Percentiles rank a stretch among this genome's conserved stretches.
These are phyloP conservation scores for Chondrus crispus DNA, from an alignment of 23 red algal species.

Conservation along the genomic window DNA sequence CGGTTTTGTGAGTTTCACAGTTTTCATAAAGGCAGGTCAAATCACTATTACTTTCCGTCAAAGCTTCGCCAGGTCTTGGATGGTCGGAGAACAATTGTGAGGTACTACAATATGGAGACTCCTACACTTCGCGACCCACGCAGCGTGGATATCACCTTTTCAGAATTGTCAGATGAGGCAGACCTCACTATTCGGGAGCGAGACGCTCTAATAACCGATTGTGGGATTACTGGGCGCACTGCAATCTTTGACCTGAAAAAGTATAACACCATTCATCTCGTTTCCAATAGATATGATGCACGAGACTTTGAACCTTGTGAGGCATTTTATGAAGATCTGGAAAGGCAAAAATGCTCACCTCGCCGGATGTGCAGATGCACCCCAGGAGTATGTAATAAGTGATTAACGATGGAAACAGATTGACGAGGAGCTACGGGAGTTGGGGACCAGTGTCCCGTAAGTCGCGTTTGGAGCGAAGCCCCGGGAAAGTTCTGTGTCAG, in stretches of 20 bases:
- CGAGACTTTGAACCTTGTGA: background rate
- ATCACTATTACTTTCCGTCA: no score
- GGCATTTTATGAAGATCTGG: slow-evolving; percentile 8
- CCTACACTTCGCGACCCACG: no score
- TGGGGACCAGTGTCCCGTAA: background rate
- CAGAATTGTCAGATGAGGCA: no score
- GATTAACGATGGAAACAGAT: background rate
- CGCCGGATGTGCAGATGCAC: background rate
- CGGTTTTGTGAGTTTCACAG: no score
- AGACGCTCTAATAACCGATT: background rate
- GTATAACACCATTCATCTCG: background rate
- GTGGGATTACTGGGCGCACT: background rate
- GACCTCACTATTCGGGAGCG: no score
- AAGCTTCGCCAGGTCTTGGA: no score
- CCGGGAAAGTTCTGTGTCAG: background rate
- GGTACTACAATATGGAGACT: no score
- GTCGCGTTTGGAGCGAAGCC: background rate
- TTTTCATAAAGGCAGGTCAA: no score
- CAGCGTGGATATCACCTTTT: no score
- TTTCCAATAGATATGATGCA: slow-evolving; percentile 34
- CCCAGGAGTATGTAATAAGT: background rate
- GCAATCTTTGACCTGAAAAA: background rate
- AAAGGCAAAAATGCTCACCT: background rate
- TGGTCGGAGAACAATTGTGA: no score
- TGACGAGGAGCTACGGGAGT: background rate